Evolutionary conservation across 2,329 filamentous ascomycete genomes (phyloP).

Genomic region (Pseudocercospora fijiensis): DNA sequence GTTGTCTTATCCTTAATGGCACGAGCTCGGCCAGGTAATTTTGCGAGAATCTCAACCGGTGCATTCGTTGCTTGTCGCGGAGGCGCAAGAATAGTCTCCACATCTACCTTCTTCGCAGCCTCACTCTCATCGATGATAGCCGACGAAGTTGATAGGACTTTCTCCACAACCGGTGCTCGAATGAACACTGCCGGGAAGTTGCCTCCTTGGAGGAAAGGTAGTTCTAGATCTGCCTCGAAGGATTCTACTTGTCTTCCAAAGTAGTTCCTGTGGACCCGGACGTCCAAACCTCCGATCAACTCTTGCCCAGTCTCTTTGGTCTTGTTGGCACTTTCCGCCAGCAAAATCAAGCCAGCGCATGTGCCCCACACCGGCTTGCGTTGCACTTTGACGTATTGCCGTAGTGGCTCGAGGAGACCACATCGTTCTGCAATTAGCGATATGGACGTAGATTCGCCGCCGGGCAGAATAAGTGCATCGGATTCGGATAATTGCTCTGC

Average conservation of each 20-base stretch:
- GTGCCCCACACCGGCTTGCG: constrained; percentile 92
- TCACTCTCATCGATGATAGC: background rate
- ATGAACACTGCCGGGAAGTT: constrained; percentile 85
- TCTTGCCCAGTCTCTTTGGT: constrained; percentile 91
- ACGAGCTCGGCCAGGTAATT: constrained; percentile 54
- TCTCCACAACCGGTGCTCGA: constrained; percentile 87
- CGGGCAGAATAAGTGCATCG: constrained; percentile 83
- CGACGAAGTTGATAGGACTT: constrained; percentile 55
- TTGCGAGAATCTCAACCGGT: constrained; percentile 60
- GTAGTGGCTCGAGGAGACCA: constrained; percentile 76
- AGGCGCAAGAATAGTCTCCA: constrained; percentile 57
- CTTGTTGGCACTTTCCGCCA: constrained; percentile 82
- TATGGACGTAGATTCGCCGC: constrained; percentile 93
- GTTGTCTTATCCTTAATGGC: constrained; percentile 50
- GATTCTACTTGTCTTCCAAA: constrained; percentile 92
- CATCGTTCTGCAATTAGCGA: constrained; percentile 81
- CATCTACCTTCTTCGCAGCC: constrained; percentile 7
- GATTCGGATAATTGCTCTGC: constrained; percentile 67
- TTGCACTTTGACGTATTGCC: constrained; percentile 82
- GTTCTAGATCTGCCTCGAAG: constrained; percentile 72
- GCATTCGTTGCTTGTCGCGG: constrained; percentile 49
- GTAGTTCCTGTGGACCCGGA: constrained; percentile 89
- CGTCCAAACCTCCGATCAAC: constrained; percentile 85
- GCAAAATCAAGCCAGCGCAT: constrained; percentile 88
- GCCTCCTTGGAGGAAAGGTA: constrained; percentile 60